phyloP scores from a whole-genome alignment of 768 basidiomycete species.

The Amanita pseudoporphyria region DNA sequence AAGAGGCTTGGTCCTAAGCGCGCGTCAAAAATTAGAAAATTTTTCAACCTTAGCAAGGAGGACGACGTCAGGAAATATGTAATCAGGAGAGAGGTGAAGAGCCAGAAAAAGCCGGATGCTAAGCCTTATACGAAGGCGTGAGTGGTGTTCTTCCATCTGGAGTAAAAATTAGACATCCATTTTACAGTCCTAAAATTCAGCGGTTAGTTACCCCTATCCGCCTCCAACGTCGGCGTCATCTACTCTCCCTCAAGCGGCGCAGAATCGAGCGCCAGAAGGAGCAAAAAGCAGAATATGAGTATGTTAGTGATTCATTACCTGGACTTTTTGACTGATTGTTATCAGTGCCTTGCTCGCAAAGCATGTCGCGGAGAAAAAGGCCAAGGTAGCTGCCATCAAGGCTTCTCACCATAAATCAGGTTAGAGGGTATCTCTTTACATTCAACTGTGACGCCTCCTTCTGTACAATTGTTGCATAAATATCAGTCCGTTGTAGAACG shows the following conservation, averaged over 20 bases:
- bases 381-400: slow-evolving; percentile 80
- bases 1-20: slow-evolving; percentile 97
- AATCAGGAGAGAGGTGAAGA: slow-evolving; percentile 83
- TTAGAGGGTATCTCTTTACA: no score
- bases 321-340: background rate
- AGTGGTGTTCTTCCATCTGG: slow-evolving; percentile 22
- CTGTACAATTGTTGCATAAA: no score
- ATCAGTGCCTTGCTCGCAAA: slow-evolving; percentile 66
- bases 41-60: slow-evolving; percentile 97
- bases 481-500: no score
- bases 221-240: slow-evolving; percentile 93
- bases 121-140: slow-evolving; percentile 98
- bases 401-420: slow-evolving; percentile 50
- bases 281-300: slow-evolving; percentile 93
- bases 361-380: slow-evolving; percentile 90
- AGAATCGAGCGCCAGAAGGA: slow-evolving; percentile 89
- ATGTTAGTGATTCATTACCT: slow-evolving; percentile 17
- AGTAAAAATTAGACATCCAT: background rate
- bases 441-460: no score
- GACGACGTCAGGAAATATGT: slow-evolving; percentile 99
- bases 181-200: slow-evolving; percentile 84
- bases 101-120: slow-evolving; percentile 77
- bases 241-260: slow-evolving; percentile 80
- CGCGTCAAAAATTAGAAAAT: slow-evolving; percentile 92
- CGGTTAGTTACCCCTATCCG: slow-evolving; percentile 91